Conservation (phyloP, 495 filamentous ascomycete species). For the Aspergillus diversus region DNA sequence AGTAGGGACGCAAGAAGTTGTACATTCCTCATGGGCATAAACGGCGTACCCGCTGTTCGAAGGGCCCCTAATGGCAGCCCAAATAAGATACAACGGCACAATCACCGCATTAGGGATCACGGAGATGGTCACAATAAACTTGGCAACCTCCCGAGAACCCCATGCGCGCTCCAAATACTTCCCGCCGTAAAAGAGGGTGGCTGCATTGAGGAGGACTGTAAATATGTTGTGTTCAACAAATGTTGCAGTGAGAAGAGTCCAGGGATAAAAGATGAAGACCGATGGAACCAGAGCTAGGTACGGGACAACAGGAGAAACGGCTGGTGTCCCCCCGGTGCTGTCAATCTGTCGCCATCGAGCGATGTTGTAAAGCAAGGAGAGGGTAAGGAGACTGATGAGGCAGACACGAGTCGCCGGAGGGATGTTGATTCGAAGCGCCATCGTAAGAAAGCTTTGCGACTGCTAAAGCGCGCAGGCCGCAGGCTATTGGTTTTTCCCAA, state of each 20-base stretch:
- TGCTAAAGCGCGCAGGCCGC: constrained; percentile 34
- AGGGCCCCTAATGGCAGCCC: constrained; percentile 71
- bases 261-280: constrained; percentile 82
- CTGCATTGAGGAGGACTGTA: constrained; percentile 75
- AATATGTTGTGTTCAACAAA: constrained; percentile 94
- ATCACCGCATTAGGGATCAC: constrained; percentile 79
- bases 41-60: constrained; percentile 67
- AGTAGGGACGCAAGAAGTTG: constrained; percentile 34
- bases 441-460: constrained; percentile 45
- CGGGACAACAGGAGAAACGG: constrained; percentile 66
- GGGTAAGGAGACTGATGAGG: constrained; percentile 70
- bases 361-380: constrained; percentile 81
- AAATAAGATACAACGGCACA: constrained; percentile 71
- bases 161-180: constrained; percentile 95
- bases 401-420: constrained; percentile 86
- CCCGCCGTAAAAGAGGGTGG: constrained; percentile 89
- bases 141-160: constrained; percentile 89
- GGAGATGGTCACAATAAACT: constrained; percentile 79
- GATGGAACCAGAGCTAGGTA: constrained; percentile 88
- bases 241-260: constrained; percentile 85
- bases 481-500: constrained; percentile 28
- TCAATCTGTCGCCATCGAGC: constrained; percentile 62
- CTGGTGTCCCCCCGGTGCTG: constrained; percentile 53
- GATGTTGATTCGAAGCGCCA: constrained; percentile 87
- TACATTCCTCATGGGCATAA: constrained; percentile 26